Evolutionary conservation across 2,329 filamentous ascomycete genomes (phyloP), one percentile per base, ranked within the genome.

Genomic region (Diplodia corticola): DNA sequence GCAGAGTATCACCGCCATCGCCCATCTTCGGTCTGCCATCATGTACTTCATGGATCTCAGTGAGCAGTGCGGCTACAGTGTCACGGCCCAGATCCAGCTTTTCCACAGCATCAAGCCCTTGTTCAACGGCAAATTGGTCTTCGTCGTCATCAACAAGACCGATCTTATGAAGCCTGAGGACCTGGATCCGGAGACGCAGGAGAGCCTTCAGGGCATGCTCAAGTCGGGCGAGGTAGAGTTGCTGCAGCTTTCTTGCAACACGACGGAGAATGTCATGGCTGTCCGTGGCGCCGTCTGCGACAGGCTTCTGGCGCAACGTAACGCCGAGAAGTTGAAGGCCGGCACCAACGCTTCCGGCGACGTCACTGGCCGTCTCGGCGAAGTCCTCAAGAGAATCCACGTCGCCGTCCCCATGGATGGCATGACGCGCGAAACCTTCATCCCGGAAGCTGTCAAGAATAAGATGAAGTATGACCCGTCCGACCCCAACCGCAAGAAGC

Each of bases 31-130:
- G 73, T 96, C 93, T 49, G 94, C 94, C 66, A 96, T 99, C 70
- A 84, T 98, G 68, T 98, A 98, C 81, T 98, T 98, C 77, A 97
- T 98, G 91, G 94, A 98, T 83, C 84, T 97, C 68, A 96, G 91
- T 24, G 94, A 97, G 83, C 92, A 97, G 83, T 97, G 93, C 73
- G 95, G 95, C 67, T 99, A 97, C 82, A 92, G 92, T 2, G 91
- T 99, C 20, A 85, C 89, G 70, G 93, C 93, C 7, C 95, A 99
- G 82, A 94, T 97, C 77, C 89, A 93, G 72, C 88, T 99, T 17
- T 99, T 97, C 86, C 89, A 92, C 83, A 96, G 91, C 79, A 97
- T 98, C 80, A 96, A 96, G 82, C 95, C 95, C 35, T 85, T 99
- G 24, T 99, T 99, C 77, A 89, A 93, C 64, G 97, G 98, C 83